Evolutionary conservation across 2,329 filamentous ascomycete genomes (phyloP), one percentile per base, ranked within the genome.

Genomic region (Amesomyces nigricolor): DNA sequence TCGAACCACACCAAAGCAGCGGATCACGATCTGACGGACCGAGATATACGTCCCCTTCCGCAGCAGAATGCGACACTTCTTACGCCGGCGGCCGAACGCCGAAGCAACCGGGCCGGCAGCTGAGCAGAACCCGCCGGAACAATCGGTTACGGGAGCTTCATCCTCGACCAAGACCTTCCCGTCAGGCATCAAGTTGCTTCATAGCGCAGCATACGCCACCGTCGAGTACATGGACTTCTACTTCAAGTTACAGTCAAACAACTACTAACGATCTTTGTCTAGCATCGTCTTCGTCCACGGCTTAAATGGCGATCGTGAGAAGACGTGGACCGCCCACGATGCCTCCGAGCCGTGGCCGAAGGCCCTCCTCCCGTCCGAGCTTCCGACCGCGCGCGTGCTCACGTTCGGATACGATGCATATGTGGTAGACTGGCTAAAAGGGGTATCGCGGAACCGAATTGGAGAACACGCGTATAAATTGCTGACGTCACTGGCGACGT

Each of bases 271-370:
- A 42, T 26, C 39, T 17, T 40, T 30, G 16, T 8, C 40, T 13
- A 57, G 51, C 48, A 65, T 69, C 47, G 59, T 69, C 37, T 70
- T 71, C 47, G 54, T 72, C 26, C 70, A 72, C 57, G 68, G 70
- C 17, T 60, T 72, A 9, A 70, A 64, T 3, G 69, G 69, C 29
- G 53, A 69, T 49, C 68, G 67, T 6, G 66, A 69, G 35, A 56
- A 53, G 8, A 70, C 68, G 10, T 72, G 69, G 69, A 68, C 64
- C 16, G 65, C 65, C 39, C 45, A 42, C n/a, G 54, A 56, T 43
- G 58, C 53, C 22, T 45, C 48, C 19, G 56, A 51, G 43, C 64
- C 65, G n/a, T 71, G 67, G 69, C 67, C 66, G 5, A 49, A 67
- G 38, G 49, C 49, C 6, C 59, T 71, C 13, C 64, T 71, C 10